Evolutionary conservation across 164 flowering plant genomes (phyloP).

Genomic region (Malania oleifera): DNA sequence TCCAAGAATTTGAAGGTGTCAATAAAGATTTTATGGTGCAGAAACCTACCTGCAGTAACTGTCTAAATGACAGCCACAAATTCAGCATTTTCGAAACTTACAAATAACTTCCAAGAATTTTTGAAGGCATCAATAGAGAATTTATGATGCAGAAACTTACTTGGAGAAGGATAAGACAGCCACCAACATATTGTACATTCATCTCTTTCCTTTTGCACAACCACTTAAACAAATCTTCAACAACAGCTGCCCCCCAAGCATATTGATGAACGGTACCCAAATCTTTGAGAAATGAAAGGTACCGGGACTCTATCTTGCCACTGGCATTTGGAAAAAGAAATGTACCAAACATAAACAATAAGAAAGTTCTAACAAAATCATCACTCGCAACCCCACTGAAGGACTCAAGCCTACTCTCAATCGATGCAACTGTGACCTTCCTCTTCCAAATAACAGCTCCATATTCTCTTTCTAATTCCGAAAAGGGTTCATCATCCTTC

Average conservation of each 20-base stretch:
- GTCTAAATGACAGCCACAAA: too few relatives aligned
- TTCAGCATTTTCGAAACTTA: too few relatives aligned
- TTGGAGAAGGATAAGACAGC: constrained; percentile 41
- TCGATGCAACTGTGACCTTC: constrained; percentile 21
- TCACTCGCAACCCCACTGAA: constrained; percentile 26
- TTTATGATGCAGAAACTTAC: constrained; percentile 21
- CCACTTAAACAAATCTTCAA: constrained; percentile 30
- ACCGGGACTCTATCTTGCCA: constrained; percentile 37
- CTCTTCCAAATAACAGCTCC: constrained; percentile 30
- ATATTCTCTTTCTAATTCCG: constrained; percentile 24
- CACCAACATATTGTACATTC: constrained; percentile 27
- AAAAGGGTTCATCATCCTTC: constrained; percentile 24
- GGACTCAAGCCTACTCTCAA: constrained; percentile 29
- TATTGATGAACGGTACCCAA: constrained; percentile 17
- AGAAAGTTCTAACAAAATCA: constrained; percentile 32
- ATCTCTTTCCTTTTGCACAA: constrained; percentile 23
- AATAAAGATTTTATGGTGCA: too few relatives aligned
- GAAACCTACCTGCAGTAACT: too few relatives aligned
- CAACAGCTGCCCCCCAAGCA: constrained; percentile 48
- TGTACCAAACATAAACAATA: constrained; percentile 32
- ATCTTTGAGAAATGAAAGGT: constrained; percentile 27
- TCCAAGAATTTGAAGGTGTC: too few relatives aligned
- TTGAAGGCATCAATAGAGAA: too few relatives aligned
- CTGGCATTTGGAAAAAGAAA: constrained; percentile 31
- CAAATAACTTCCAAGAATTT: too few relatives aligned